Evolutionary conservation across 2,329 filamentous ascomycete genomes (phyloP).

Genomic region (Trichoderma sp.): DNA sequence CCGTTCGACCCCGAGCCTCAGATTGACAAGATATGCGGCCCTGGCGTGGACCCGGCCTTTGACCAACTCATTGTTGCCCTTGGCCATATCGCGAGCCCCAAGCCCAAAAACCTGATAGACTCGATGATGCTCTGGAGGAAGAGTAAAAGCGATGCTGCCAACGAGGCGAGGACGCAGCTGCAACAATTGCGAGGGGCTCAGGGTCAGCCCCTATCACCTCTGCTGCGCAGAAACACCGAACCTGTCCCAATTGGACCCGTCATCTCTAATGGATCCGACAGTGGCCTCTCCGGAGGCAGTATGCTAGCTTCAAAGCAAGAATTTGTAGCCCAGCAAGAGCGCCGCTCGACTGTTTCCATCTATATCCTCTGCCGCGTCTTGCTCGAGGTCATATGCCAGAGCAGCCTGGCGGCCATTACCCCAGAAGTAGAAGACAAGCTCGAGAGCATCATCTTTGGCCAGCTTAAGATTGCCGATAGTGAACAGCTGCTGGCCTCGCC

Average conservation of each 20-base stretch:
- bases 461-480: slow-evolving; percentile 84
- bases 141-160: slow-evolving; percentile 87
- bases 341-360: slow-evolving; percentile 89
- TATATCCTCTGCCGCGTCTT: slow-evolving; percentile 94
- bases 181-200: slow-evolving; percentile 51
- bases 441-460: slow-evolving; percentile 95
- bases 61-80: slow-evolving; percentile 93
- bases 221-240: slow-evolving; percentile 74
- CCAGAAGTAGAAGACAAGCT: slow-evolving; percentile 91
- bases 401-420: slow-evolving; percentile 77
- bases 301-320: slow-evolving; percentile 62
- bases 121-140: slow-evolving; percentile 99
- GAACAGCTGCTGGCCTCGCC: slow-evolving; percentile 77
- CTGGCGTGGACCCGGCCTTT: slow-evolving; percentile 82
- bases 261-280: slow-evolving; percentile 31
- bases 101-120: slow-evolving; percentile 93
- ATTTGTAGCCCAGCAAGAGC: slow-evolving; percentile 76
- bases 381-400: slow-evolving; percentile 92
- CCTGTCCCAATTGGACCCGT: slow-evolving; percentile 53
- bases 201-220: slow-evolving; percentile 46
- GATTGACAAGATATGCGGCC: slow-evolving; percentile 88
- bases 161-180: slow-evolving; percentile 62
- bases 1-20: slow-evolving; percentile 78
- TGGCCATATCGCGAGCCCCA: slow-evolving; percentile 90
- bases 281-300: slow-evolving; percentile 37